A percentile compares a stretch with the other conserved stretches of the same genome.
phyloP scores from a whole-genome alignment of 257 asterid genomes.

The Salvia hispanica region DNA sequence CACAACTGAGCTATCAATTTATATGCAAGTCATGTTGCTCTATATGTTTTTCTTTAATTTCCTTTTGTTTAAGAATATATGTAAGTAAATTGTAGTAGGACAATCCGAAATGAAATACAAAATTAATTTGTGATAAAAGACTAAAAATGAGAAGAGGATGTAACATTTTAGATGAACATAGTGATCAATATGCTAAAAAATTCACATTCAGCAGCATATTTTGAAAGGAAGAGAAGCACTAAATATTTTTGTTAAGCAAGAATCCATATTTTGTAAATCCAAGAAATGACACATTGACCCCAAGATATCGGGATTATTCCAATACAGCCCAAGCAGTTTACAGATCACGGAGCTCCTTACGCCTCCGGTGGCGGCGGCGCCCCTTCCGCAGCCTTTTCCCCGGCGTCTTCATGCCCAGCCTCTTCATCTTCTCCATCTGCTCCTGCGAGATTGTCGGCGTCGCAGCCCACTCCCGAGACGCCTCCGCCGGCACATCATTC shows the following conservation, averaged over 20 bases:
- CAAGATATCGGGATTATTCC: not conserved
- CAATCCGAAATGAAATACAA: not conserved
- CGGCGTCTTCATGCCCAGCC: constrained; percentile 10
- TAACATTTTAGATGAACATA: not conserved
- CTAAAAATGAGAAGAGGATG: not conserved
- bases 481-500: constrained; percentile 14
- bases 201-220: not conserved
- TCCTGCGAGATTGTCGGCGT: constrained; percentile 5
- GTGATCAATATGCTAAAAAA: not conserved
- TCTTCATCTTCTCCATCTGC: constrained; percentile 12
- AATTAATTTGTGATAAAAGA: not conserved
- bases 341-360: constrained; percentile 13
- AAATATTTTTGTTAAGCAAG: constrained; percentile 5
- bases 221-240: not conserved
- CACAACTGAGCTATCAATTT: too few relatives aligned
- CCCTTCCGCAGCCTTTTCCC: constrained; percentile 12
- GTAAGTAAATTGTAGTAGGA: too few relatives aligned
- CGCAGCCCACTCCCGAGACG: constrained; percentile 5
- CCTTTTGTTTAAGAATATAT: too few relatives aligned
- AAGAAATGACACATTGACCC: constrained; percentile 15
- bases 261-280: too few relatives aligned
- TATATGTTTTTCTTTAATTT: too few relatives aligned
- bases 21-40: too few relatives aligned
- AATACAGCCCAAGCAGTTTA: constrained; percentile 13
- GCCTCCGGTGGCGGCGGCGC: constrained; percentile 26